These are phyloP conservation scores for Luffa aegyptiaca DNA, from an alignment of 306 rosid genomes.

Conservation along the genomic window DNA sequence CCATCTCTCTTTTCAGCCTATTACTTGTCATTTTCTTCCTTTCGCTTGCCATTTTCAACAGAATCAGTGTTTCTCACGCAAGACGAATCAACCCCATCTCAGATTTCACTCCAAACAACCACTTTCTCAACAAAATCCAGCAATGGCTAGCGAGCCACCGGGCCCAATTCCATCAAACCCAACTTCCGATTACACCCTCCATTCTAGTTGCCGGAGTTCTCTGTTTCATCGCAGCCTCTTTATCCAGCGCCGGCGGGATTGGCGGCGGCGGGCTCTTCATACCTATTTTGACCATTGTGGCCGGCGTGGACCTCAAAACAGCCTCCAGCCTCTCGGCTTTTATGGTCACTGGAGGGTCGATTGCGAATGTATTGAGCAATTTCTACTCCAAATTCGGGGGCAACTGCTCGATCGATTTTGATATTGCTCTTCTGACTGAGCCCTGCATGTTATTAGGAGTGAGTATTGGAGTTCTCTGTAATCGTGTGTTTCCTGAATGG, in stretches of 20 bases:
- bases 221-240: constrained; percentile 58
- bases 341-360: constrained; percentile 91
- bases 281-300: constrained; percentile 53
- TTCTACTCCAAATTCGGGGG: constrained; percentile 36
- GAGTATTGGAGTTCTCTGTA: constrained; percentile 74
- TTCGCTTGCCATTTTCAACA: constrained; percentile 6
- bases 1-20: too few relatives aligned
- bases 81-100: constrained; percentile 33
- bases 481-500: constrained; percentile 83
- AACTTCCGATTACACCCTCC: constrained; percentile 19
- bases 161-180: constrained; percentile 19
- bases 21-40: constrained; percentile 13
- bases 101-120: constrained; percentile 14
- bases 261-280: constrained; percentile 85
- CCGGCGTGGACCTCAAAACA: constrained; percentile 65
- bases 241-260: constrained; percentile 82
- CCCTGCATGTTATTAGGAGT: constrained; percentile 81
- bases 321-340: constrained; percentile 81
- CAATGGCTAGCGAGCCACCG: constrained; percentile 14
- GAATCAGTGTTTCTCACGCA: constrained; percentile 31
- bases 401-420: constrained; percentile 46
- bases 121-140: constrained; percentile 17
- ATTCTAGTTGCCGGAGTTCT: constrained; percentile 32
- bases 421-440: constrained; percentile 64
- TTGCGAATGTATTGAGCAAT: constrained; percentile 56